A percentile compares a stretch with the other conserved stretches of the same genome.
These are phyloP conservation scores for Tubosaeta brunneosetosa DNA, from an alignment of 768 basidiomycete species.

Conservation along the genomic window DNA sequence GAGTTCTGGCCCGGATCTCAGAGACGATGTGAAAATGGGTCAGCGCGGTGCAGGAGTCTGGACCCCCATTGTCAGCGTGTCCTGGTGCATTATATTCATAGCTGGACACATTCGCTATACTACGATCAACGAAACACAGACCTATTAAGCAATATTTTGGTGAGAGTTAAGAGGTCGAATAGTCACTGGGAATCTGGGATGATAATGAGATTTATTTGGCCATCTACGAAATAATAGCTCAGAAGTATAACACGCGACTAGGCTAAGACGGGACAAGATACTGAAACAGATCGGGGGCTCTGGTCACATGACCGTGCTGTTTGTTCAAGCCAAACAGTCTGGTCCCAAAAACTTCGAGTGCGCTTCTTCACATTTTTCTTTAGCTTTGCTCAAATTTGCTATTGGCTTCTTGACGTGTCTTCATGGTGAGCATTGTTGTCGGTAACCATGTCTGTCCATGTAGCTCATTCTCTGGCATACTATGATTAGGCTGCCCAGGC, in stretches of 20 bases:
- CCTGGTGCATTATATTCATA: too few species aligned
- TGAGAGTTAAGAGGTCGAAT: too few species aligned
- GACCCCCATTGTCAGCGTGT: too few species aligned
- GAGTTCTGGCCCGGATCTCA: too few species aligned
- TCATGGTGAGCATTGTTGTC: conserved; percentile 24
- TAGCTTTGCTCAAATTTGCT: conserved; percentile 24
- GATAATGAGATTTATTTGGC: too few species aligned
- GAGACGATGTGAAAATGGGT: not conserved
- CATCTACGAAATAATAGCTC: too few species aligned
- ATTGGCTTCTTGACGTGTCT: conserved; percentile 6
- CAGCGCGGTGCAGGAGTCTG: too few species aligned
- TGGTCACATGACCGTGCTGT: conserved; percentile 21
- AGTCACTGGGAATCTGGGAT: too few species aligned
- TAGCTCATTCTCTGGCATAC: not conserved
- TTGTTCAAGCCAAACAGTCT: conserved; percentile 26
- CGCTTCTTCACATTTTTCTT: conserved; percentile 12
- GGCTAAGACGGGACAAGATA: too few species aligned
- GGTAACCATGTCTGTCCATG: not conserved
- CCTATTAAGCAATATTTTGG: too few species aligned
- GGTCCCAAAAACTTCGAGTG: conserved; percentile 17
- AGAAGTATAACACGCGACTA: too few species aligned
- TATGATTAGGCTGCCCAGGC: conserved; percentile 70
- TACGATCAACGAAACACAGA: not conserved
- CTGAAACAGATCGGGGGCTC: too few species aligned
- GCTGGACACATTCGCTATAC: not conserved